Evolutionary conservation across 768 basidiomycete species (phyloP), one percentile per base, ranked within the genome.

Genomic region (Pisolithus albus): DNA sequence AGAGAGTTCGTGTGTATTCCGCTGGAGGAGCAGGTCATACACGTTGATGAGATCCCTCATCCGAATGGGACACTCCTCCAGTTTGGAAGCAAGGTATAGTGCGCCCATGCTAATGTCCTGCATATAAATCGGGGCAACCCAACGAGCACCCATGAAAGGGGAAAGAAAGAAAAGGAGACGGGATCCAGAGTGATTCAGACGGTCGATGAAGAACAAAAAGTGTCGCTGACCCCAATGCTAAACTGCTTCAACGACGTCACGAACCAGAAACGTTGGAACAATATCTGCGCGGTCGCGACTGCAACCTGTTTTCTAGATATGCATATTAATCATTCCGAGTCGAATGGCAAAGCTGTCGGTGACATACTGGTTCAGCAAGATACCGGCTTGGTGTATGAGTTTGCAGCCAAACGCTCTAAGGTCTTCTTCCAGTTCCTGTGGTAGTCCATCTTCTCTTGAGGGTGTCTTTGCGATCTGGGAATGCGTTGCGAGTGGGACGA

Each of bases 201-300:
- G 43, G 43, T 24, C 24, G 24, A 45, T 30, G 43, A 28, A 45
- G 43, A 45, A 26, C 24, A 28, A 45, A 45, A 45, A 45, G 23
- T 45, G 30, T 34, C 32, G 46, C 90, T 67, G 61, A 96, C 94
- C 59, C 85, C 88, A 52, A 97, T 85, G 21, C 93, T 86, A 68
- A 93, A 99, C 50, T 93, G 89, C 65, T 88, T 88, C 84, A 99
- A 83, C 7, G 92, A 95, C 4, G 86, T 85, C 16, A 95, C 89
- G 70, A 81, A 98, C 88, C 88, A 98, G 74, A 99, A 99, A 32
- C 95, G 77, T 56, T 99, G 96, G 65, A 94, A 95, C 1, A 99
- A 72, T 30, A 98, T 91, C 65, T 97, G 94, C 0, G 96, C 96
- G 1, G 94, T 91, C 6, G 96, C 92, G 49, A 97, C 88, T 13